phyloP scores from a whole-genome alignment of 768 basidiomycete genomes.

The Boletus rubroflammeus region DNA sequence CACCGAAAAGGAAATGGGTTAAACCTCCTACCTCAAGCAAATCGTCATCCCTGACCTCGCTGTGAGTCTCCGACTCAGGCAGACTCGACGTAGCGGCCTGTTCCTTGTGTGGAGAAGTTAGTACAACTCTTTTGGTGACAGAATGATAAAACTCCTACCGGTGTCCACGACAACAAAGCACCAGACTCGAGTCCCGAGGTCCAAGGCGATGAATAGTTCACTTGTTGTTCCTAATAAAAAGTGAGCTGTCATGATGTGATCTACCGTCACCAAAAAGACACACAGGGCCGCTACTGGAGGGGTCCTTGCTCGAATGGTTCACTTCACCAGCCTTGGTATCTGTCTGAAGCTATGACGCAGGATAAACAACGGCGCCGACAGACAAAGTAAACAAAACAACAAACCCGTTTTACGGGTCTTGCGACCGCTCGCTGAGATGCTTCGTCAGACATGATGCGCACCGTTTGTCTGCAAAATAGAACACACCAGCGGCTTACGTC shows the following conservation, averaged over 20 bases:
- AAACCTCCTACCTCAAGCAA: not conserved
- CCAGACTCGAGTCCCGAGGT: no score
- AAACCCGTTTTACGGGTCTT: not conserved
- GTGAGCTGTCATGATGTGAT: not conserved
- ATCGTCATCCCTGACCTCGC: not conserved
- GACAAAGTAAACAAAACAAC: not conserved
- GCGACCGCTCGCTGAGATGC: not conserved
- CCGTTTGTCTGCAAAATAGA: no score
- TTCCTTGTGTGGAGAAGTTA: not conserved
- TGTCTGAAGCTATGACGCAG: not conserved
- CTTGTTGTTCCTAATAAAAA: not conserved
- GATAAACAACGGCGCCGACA: not conserved
- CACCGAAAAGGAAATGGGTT: not conserved
- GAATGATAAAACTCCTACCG: no score
- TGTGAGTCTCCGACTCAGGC: not conserved
- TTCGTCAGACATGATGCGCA: no score
- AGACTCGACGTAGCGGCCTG: not conserved
- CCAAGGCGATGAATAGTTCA: no score
- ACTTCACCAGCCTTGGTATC: not conserved
- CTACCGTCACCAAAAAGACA: not conserved
- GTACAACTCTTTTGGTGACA: no score
- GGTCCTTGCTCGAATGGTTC: no score
- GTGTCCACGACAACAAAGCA: no score
- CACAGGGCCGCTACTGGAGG: not conserved
- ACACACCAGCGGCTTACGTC: no score